Percentiles rank a stretch among this genome's conserved stretches.
These are phyloP conservation scores for Calendula officinalis DNA, from an alignment of 129 eudicot species.

Conservation along the genomic window DNA sequence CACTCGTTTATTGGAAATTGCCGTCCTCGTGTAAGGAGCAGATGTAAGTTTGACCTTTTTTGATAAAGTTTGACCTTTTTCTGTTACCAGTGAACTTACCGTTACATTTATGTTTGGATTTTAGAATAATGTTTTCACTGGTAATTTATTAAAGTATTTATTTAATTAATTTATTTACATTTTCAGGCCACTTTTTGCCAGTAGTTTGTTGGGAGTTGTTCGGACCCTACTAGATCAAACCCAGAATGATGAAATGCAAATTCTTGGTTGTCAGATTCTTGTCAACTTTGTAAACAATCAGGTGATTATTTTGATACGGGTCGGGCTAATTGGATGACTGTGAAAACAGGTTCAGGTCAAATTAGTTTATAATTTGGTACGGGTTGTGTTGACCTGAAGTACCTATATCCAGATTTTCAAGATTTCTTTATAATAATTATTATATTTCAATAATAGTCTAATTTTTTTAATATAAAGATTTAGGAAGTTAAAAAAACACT, in stretches of 20 bases:
- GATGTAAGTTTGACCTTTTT: slow-evolving; percentile 57
- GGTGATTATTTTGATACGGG: slow-evolving; percentile 36
- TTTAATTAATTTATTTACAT: background rate
- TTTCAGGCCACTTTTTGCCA: slow-evolving; percentile 76
- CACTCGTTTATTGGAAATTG: slow-evolving; percentile 65
- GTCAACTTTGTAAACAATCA: slow-evolving; percentile 65
- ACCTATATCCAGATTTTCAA: background rate
- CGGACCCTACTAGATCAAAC: slow-evolving; percentile 68
- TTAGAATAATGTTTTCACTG: slow-evolving; percentile 5
- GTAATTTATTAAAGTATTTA: background rate
- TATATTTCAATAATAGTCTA: background rate
- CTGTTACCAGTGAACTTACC: background rate
- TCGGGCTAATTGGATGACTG: background rate
- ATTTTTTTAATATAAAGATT: background rate
- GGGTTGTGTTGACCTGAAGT: background rate
- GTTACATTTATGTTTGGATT: background rate
- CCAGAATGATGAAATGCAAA: slow-evolving; percentile 51
- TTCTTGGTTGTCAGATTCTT: slow-evolving; percentile 61
- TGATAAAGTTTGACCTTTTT: background rate
- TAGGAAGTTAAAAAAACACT: background rate
- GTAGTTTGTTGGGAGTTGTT: slow-evolving; percentile 62
- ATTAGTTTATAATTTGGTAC: background rate
- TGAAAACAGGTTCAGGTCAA: background rate
- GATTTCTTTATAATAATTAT: background rate
- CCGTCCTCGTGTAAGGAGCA: slow-evolving; percentile 88